Evolutionary conservation across 2,329 filamentous ascomycete genomes (phyloP), one percentile per base, ranked within the genome.

Genomic region (Trichoderma endophyticum): DNA sequence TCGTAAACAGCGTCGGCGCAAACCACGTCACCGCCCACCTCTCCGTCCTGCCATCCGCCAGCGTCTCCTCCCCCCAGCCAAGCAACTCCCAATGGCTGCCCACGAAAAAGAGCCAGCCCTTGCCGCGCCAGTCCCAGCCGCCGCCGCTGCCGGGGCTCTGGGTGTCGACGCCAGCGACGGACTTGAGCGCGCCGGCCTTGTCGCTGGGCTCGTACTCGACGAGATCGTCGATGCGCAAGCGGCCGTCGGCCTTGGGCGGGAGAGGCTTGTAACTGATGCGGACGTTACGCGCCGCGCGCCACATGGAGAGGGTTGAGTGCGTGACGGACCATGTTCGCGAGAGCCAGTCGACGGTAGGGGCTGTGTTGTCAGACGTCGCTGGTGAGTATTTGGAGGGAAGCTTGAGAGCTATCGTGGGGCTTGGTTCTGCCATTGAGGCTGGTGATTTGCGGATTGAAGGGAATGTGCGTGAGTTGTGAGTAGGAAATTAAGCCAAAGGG

Each of bases 11-110:
- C 28, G 93, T 97, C 77, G 92, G 91, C 74, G 91, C 90, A 80
- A 97, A 97, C 86, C 91, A 95, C 5, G 93, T 97, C 15, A 97
- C 92, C 1, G 88, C 89, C 92, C 93, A 97, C 76, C 86, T 86
- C 80, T 89, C 87, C 62, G 76, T 79, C 9, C 77, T 79, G 1
- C 81, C 82, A 36, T 80, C 83, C 15, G 81, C 79, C 26, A 81
- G 75, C 39, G 78, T 76, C 26, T 80, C 79, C 78, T 91, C 87
- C 6, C 93, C 93, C 85, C 89, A 95, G 3, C 91, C 93, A 21
- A 97, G 81, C 2, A 96, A 83, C 84, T 97, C 93, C 94, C 94
- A 97, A 78, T 93, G 90, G 60, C 88, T 91, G 18, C 85, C 87
- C 30, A 92, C 91, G 75, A 95, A 90, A 79, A 86, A 87, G 73